Evolutionary conservation across 805 yeast species (phyloP).

Genomic region (Candida golubevii): DNA sequence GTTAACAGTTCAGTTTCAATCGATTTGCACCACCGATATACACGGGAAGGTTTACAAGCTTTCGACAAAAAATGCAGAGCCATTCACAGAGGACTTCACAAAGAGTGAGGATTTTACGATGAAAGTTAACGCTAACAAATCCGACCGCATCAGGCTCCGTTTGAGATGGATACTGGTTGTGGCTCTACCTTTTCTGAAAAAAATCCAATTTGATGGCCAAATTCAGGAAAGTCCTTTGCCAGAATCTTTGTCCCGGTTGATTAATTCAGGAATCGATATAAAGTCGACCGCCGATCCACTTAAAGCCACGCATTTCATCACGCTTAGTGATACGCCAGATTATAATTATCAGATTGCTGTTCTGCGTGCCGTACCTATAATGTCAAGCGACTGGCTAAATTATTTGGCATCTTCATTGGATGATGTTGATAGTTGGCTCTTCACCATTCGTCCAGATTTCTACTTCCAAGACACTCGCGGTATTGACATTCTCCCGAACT

Average conservation of each 20-base stretch:
- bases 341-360: constrained; percentile 21
- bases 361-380: constrained; percentile 27
- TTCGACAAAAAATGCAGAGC: constrained; percentile 10
- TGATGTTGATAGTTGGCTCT: constrained; percentile 21
- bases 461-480: constrained; percentile 15
- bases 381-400: constrained; percentile 24
- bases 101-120: constrained; percentile 6
- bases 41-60: constrained; percentile 24
- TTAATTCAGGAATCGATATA: constrained; percentile 16
- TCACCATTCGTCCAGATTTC: constrained; percentile 10
- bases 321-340: constrained; percentile 12
- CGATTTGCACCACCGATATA: constrained; percentile 29
- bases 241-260: constrained; percentile 8
- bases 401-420: constrained; percentile 10
- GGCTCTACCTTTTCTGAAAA: constrained; percentile 12
- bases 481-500: constrained; percentile 11
- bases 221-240: constrained; percentile 14
- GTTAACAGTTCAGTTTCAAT: constrained; percentile 21
- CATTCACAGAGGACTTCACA: constrained; percentile 8
- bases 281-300: constrained; percentile 16
- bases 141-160: constrained; percentile 13
- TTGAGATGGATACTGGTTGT: constrained; percentile 23
- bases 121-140: constrained; percentile 16
- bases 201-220: constrained; percentile 11
- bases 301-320: constrained; percentile 23